These are phyloP conservation scores for Datura wrightii DNA, from an alignment of 257 asterid species.

Conservation along the genomic window DNA sequence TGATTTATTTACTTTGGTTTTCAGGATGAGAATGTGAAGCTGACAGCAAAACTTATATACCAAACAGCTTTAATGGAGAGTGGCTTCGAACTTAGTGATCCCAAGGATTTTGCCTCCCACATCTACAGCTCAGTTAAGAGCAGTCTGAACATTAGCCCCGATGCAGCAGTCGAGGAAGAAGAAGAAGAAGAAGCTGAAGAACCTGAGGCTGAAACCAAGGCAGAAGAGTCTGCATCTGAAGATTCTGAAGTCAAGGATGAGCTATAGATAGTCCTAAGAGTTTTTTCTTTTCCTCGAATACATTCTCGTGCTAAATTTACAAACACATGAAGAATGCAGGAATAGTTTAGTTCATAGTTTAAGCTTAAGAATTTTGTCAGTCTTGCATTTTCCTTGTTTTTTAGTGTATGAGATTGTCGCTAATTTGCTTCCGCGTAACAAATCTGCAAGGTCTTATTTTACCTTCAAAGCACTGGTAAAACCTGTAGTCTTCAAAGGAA, in stretches of 20 bases:
- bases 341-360: not conserved
- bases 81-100: constrained; percentile 75
- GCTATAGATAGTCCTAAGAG: constrained; percentile 46
- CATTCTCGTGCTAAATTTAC: not conserved
- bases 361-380: constrained; percentile 16
- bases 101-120: constrained; percentile 77
- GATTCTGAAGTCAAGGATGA: constrained; percentile 66
- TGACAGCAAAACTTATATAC: constrained; percentile 82
- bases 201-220: constrained; percentile 52
- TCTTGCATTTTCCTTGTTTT: constrained; percentile 10
- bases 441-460: not conserved
- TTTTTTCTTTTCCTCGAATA: not conserved
- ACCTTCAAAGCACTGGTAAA: not conserved
- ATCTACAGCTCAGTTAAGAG: constrained; percentile 75
- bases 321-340: constrained; percentile 9
- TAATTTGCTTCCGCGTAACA: not conserved
- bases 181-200: constrained; percentile 82
- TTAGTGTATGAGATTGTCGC: not conserved
- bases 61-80: constrained; percentile 95
- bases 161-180: constrained; percentile 81
- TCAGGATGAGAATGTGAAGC: constrained; percentile 69
- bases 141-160: constrained; percentile 72
- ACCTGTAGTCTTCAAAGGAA: not conserved
- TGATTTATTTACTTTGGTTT: not conserved
- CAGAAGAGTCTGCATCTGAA: constrained; percentile 46